Conservation (phyloP, 2,329 filamentous ascomycete species). For the Dothiorella sarmentorum region DNA sequence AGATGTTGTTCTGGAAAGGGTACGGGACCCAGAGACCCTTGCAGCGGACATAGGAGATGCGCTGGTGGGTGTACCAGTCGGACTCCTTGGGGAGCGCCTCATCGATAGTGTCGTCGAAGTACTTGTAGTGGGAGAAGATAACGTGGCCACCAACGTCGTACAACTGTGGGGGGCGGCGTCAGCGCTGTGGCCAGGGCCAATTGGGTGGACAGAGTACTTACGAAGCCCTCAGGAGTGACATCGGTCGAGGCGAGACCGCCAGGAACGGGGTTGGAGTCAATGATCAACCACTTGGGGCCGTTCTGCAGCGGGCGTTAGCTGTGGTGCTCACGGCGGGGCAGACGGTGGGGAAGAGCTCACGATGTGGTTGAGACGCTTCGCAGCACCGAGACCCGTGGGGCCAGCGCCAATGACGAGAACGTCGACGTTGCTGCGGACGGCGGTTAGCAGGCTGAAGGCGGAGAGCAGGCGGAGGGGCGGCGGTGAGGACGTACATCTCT, state of each 20-base stretch:
- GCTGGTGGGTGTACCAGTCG: slow-evolving; percentile 97
- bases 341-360: slow-evolving; percentile 52
- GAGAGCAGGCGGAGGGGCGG: slow-evolving; percentile 20
- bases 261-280: slow-evolving; percentile 86
- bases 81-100: slow-evolving; percentile 91
- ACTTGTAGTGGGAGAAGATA: slow-evolving; percentile 99
- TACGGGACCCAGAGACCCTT: slow-evolving; percentile 96
- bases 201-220: slow-evolving; percentile 53
- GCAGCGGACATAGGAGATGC: slow-evolving; percentile 98
- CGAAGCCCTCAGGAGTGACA: slow-evolving; percentile 91
- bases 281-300: slow-evolving; percentile 90
- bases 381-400: slow-evolving; percentile 94
- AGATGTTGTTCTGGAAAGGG: slow-evolving; percentile 99
- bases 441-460: slow-evolving; percentile 25
- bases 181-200: slow-evolving; percentile 22
- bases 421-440: slow-evolving; percentile 71
- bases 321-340: slow-evolving; percentile 4
- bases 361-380: slow-evolving; percentile 95
- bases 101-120: slow-evolving; percentile 98
- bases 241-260: slow-evolving; percentile 96
- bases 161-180: slow-evolving; percentile 51
- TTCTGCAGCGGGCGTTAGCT: slow-evolving; percentile 55
- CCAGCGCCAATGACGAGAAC: slow-evolving; percentile 97
- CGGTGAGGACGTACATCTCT: slow-evolving; percentile 34
- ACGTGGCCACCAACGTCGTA: slow-evolving; percentile 98